Evolutionary conservation across 805 yeast genomes (phyloP).

Genomic region (Pichia cabralensis): DNA sequence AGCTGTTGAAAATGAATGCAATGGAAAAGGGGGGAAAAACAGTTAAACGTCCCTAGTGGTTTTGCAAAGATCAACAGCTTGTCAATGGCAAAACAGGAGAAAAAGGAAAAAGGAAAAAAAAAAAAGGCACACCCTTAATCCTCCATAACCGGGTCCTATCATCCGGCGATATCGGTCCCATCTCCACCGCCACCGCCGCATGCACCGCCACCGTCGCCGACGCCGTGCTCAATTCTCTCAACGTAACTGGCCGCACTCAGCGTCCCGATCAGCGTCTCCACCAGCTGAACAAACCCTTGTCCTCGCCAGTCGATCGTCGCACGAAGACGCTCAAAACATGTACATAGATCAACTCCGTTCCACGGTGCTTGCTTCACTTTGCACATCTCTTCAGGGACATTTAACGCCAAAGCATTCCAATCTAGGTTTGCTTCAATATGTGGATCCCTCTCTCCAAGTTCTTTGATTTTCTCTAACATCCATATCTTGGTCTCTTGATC

Average conservation of each 20-base stretch:
- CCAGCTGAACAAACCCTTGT: conserved; percentile 26
- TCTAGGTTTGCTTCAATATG: conserved; percentile 27
- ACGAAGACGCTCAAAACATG: conserved; percentile 45
- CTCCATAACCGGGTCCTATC: too few species aligned
- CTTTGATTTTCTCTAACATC: conserved; percentile 37
- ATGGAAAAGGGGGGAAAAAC: too few species aligned
- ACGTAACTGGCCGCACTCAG: too few species aligned
- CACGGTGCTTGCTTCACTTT: conserved; percentile 22
- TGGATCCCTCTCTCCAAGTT: conserved; percentile 27
- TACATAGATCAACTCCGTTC: conserved; percentile 52
- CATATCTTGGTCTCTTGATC: conserved; percentile 39
- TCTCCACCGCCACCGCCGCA: conserved; percentile 11
- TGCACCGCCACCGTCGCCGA: too few species aligned
- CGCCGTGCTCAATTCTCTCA: too few species aligned
- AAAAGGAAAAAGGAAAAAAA: too few species aligned
- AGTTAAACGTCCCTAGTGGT: too few species aligned
- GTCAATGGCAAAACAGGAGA: too few species aligned
- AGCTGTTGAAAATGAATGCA: too few species aligned
- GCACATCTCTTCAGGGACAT: not conserved
- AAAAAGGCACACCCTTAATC: too few species aligned
- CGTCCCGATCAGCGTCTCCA: too few species aligned
- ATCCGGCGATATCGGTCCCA: conserved; percentile 3
- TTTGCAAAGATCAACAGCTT: too few species aligned
- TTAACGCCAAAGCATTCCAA: conserved; percentile 46
- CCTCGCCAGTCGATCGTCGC: conserved; percentile 37